A percentile compares a stretch with the other conserved stretches of the same genome.
Evolutionary conservation across 2,329 filamentous ascomycete genomes (phyloP).

Genomic region (Trichophyton simii): DNA sequence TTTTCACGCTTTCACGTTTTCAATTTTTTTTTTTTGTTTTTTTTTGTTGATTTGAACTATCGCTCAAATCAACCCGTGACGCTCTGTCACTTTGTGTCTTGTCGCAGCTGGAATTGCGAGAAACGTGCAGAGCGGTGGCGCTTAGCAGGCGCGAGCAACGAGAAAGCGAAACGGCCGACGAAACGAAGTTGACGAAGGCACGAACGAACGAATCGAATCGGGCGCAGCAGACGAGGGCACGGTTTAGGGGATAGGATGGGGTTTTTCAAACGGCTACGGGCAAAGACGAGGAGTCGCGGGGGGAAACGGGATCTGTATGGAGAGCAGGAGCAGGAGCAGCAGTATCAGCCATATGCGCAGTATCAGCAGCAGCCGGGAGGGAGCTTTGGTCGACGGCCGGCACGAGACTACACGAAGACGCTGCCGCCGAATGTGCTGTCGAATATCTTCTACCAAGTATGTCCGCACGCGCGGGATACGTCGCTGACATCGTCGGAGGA

Average conservation of each 20-base stretch:
- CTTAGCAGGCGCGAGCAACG: no score
- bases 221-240: not conserved
- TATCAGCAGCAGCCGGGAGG: not conserved
- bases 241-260: conserved; percentile 12
- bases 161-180: no score
- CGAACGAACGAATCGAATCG: not conserved
- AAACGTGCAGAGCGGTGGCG: not conserved
- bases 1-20: not conserved
- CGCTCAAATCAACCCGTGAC: not conserved
- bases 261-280: conserved; percentile 17
- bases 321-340: not conserved
- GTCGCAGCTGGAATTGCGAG: not conserved
- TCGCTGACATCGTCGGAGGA: conserved; percentile 74
- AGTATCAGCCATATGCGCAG: not conserved
- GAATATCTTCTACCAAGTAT: conserved; percentile 69
- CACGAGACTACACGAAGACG: conserved; percentile 31
- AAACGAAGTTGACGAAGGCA: no score
- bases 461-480: conserved; percentile 66
- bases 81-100: no score
- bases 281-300: conserved; percentile 13
- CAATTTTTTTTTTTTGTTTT: no score
- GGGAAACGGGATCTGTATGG: conserved; percentile 1
- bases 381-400: not conserved
- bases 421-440: conserved; percentile 60
- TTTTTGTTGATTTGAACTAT: not conserved